A percentile compares a stretch with the other conserved stretches of the same genome.
These are phyloP conservation scores for Typha latifolia DNA, from an alignment of 176 grass and related monocot genomes.

Conservation along the genomic window DNA sequence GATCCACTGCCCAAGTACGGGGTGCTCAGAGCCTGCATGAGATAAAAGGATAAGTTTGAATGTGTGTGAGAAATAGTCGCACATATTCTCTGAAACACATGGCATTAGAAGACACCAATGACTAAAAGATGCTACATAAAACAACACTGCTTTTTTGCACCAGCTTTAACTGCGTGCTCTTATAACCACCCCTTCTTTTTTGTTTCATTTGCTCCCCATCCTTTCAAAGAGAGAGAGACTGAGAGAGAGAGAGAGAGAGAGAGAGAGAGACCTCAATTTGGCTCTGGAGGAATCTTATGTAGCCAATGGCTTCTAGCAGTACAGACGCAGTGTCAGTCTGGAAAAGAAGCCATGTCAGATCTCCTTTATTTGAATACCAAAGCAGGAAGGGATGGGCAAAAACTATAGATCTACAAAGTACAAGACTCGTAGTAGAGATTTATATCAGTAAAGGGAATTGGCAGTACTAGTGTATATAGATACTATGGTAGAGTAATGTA, in stretches of 20 bases:
- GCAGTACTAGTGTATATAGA: too few species aligned
- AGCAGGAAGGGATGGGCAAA: conserved; percentile 27
- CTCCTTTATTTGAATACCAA: conserved; percentile 44
- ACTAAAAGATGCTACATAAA: conserved; percentile 19
- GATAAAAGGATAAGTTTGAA: conserved; percentile 4
- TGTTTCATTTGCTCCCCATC: conserved; percentile 30
- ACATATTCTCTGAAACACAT: conserved; percentile 19
- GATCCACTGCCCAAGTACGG: conserved; percentile 54
- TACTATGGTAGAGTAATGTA: too few species aligned
- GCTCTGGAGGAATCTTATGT: conserved; percentile 61
- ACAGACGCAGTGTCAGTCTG: conserved; percentile 87
- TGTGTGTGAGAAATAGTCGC: not conserved
- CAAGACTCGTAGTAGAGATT: too few species aligned
- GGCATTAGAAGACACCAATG: conserved; percentile 27
- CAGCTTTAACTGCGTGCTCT: conserved; percentile 90
- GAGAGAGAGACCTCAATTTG: conserved; percentile 69
- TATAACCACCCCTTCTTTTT: conserved; percentile 35
- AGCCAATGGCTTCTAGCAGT: conserved; percentile 74
- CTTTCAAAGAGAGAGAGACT: not conserved
- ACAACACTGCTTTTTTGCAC: conserved; percentile 9
- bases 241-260: not conserved
- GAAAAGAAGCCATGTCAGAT: conserved; percentile 43
- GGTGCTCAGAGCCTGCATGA: conserved; percentile 59
- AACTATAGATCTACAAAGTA: conserved; percentile 6
- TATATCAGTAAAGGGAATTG: too few species aligned